Conservation (phyloP, 305 asterid genomes). For the Fraxinus ornus region DNA sequence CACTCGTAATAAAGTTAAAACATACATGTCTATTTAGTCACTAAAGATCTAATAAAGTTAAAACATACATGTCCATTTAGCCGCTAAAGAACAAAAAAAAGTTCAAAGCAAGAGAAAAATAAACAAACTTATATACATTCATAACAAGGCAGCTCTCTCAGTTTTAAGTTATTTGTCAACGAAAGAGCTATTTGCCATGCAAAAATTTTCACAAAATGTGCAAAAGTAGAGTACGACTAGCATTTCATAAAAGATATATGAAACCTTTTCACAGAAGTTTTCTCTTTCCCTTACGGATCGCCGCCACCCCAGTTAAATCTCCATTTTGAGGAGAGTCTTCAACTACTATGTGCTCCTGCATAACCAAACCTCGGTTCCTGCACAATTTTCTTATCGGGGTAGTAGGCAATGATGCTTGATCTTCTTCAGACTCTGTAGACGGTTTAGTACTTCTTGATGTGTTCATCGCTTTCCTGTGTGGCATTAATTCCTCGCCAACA, state of each 20-base stretch:
- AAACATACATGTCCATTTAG: not conserved
- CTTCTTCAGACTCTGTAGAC: constrained; percentile 32
- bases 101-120: not conserved
- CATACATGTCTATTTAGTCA: too few relatives aligned
- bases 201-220: not conserved
- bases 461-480: constrained; percentile 45
- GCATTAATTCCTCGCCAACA: constrained; percentile 83
- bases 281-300: constrained; percentile 69
- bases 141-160: not conserved
- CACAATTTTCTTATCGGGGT: constrained; percentile 86
- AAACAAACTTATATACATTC: not conserved
- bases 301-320: constrained; percentile 35
- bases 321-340: constrained; percentile 79
- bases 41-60: too few relatives aligned
- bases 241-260: not conserved
- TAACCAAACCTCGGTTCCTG: constrained; percentile 83
- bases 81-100: not conserved
- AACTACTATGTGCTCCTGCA: constrained; percentile 68
- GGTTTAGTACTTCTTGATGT: constrained; percentile 25
- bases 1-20: not conserved
- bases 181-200: not conserved
- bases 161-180: not conserved
- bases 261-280: constrained; percentile 33
- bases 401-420: constrained; percentile 43
- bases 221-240: not conserved